Conservation (phyloP, 177 flowering plant species). For the Tripterygium wilfordii region DNA sequence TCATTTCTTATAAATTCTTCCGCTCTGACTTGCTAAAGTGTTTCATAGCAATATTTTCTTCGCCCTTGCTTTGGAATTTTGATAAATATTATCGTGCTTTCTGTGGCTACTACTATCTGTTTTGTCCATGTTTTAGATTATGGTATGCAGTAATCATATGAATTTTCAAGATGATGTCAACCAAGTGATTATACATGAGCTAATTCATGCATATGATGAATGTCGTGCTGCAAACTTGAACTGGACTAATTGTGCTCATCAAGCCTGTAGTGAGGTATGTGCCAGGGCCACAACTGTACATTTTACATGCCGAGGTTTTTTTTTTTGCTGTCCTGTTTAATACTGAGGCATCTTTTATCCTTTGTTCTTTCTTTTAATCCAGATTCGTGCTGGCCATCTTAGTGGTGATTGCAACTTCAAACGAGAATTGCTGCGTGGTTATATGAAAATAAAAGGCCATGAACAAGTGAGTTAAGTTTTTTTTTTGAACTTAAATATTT, state of each 20-base stretch:
- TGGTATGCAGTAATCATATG: constrained; percentile 78
- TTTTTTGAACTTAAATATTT: too few relatives aligned
- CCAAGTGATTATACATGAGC: constrained; percentile 83
- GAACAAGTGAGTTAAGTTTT: constrained; percentile 84
- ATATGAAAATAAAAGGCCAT: constrained; percentile 71
- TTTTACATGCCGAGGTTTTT: too few relatives aligned
- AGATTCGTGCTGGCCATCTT: constrained; percentile 91
- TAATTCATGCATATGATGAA: constrained; percentile 93
- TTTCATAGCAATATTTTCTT: too few relatives aligned
- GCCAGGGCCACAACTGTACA: too few relatives aligned
- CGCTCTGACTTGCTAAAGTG: too few relatives aligned
- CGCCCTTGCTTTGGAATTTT: too few relatives aligned
- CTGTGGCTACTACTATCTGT: too few relatives aligned
- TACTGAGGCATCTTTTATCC: too few relatives aligned
- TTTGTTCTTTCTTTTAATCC: constrained; percentile 4
- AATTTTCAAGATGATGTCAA: constrained; percentile 84
- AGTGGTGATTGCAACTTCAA: constrained; percentile 97
- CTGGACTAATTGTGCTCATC: constrained; percentile 92
- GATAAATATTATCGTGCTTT: too few relatives aligned
- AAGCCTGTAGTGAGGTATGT: constrained; percentile 99
- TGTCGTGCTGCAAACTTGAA: constrained; percentile 83
- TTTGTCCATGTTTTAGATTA: too few relatives aligned
- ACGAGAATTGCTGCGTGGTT: constrained; percentile 83
- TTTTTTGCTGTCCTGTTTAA: too few relatives aligned
- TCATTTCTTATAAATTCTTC: too few relatives aligned